Evolutionary conservation across 208 protist genomes (phyloP).

Genomic region (Phytomonas serpens): DNA sequence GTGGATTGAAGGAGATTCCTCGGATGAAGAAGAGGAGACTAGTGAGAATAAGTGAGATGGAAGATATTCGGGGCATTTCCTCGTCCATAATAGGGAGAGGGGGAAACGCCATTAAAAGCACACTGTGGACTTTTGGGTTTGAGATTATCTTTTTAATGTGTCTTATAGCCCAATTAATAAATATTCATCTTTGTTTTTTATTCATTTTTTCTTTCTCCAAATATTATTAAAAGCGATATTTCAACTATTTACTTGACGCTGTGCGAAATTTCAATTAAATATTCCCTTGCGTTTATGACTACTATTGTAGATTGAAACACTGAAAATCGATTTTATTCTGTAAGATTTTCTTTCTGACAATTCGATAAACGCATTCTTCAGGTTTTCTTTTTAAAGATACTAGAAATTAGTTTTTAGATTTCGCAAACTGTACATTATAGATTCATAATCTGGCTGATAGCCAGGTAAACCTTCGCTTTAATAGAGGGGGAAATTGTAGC

Average conservation of each 20-base stretch:
- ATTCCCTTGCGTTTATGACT: neutral
- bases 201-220: neutral
- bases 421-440: neutral
- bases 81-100: neutral
- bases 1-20: conserved; percentile 63
- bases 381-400: neutral
- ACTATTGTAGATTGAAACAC: neutral
- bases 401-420: neutral
- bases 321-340: neutral
- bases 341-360: neutral
- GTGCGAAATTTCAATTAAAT: neutral
- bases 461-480: neutral
- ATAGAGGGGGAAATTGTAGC: neutral
- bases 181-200: neutral
- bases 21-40: conserved; percentile 30
- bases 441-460: neutral
- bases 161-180: neutral
- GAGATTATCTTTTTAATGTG: neutral
- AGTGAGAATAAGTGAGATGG: neutral
- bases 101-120: neutral
- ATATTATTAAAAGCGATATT: neutral
- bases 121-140: neutral
- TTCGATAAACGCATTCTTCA: neutral
- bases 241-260: neutral
- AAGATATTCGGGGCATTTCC: neutral